Evolutionary conservation across 1,139 yeast species (phyloP).

Genomic region (Sugiyamaella pinicola): DNA sequence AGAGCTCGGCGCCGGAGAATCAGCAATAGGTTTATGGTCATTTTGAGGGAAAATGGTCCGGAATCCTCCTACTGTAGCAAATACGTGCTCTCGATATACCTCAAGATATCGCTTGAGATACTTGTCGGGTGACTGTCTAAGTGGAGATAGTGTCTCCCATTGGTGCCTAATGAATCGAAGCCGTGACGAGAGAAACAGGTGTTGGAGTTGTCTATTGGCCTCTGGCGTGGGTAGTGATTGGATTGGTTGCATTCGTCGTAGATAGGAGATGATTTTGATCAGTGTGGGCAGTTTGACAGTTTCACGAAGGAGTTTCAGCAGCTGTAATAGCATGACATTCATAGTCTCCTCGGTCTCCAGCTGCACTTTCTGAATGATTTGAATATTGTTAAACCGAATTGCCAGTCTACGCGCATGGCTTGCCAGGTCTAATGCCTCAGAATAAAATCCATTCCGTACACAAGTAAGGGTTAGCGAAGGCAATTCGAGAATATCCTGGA

Average conservation of each 20-base stretch:
- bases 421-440: constrained; percentile 82
- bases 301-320: constrained; percentile 69
- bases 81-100: constrained; percentile 78
- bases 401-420: constrained; percentile 67
- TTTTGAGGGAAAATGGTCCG: constrained; percentile 58
- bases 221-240: constrained; percentile 24
- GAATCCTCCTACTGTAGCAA: constrained; percentile 68
- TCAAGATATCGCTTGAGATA: constrained; percentile 80
- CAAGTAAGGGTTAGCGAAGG: constrained; percentile 85
- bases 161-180: constrained; percentile 44
- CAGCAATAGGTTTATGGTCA: constrained; percentile 16
- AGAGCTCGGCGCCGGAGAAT: constrained; percentile 1
- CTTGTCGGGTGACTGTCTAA: constrained; percentile 57
- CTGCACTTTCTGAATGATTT: constrained; percentile 55
- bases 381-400: constrained; percentile 66
- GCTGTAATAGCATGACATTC: constrained; percentile 53
- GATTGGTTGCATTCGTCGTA: constrained; percentile 53
- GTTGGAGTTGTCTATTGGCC: constrained; percentile 30
- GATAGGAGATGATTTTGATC: constrained; percentile 74
- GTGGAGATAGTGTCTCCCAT: constrained; percentile 57
- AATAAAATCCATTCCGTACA: constrained; percentile 81
- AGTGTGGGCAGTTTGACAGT: constrained; percentile 76
- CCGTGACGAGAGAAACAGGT: constrained; percentile 43
- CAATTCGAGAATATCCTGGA: constrained; percentile 77
- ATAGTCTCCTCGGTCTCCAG: constrained; percentile 39